Percentiles rank a stretch among this genome's conserved stretches.
phyloP scores from a whole-genome alignment of 164 flowering plant genomes.

The Macadamia tetraphylla region DNA sequence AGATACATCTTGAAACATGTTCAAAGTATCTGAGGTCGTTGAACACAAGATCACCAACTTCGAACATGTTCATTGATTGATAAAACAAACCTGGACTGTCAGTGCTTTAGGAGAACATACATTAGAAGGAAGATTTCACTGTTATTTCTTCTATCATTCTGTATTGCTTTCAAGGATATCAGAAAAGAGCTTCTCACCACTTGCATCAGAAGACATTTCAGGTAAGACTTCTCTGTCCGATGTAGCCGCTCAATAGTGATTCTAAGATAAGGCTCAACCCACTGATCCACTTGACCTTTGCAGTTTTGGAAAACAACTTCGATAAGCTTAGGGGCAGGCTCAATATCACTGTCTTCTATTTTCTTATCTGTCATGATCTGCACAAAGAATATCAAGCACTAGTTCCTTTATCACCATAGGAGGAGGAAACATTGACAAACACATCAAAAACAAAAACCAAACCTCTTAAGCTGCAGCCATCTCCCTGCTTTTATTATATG shows the following conservation, averaged over 20 bases:
- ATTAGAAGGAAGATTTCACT: not conserved
- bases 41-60: no score
- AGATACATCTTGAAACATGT: no score
- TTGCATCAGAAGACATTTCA: conserved; percentile 88
- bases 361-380: conserved; percentile 88
- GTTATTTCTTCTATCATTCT: not conserved
- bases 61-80: not conserved
- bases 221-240: conserved; percentile 61
- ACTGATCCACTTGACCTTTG: conserved; percentile 90
- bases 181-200: conserved; percentile 54
- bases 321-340: conserved; percentile 97
- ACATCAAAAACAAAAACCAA: not conserved
- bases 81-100: not conserved
- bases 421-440: not conserved
- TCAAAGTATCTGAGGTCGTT: no score
- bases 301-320: conserved; percentile 91
- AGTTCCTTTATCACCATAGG: not conserved
- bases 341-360: conserved; percentile 88
- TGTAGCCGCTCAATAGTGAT: conserved; percentile 74
- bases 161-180: no score
- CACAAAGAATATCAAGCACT: conserved; percentile 3
- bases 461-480: not conserved
- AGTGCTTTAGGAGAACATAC: not conserved
- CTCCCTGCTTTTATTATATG: not conserved
- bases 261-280: conserved; percentile 95